Conservation (phyloP, 176 grass and related monocot genomes). For the Aegilops speltoides region DNA sequence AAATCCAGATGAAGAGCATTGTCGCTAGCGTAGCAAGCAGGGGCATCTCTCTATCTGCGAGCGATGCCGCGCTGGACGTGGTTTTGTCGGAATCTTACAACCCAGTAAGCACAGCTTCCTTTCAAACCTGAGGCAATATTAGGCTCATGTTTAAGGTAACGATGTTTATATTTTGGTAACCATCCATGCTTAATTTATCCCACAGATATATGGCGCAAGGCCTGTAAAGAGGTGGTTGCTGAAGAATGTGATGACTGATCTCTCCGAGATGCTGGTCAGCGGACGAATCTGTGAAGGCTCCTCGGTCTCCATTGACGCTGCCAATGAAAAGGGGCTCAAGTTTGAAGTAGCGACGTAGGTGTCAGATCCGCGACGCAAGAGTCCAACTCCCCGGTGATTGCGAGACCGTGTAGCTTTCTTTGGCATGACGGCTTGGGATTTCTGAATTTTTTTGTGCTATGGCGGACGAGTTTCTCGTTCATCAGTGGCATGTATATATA, state of each 20-base stretch:
- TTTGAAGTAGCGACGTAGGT: background rate
- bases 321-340: background rate
- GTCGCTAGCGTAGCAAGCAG: background rate
- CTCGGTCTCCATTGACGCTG: background rate
- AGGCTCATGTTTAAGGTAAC: background rate
- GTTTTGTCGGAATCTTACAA: background rate
- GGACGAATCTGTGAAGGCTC: background rate
- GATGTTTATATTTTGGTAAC: background rate
- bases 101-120: background rate
- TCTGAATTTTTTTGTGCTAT: background rate
- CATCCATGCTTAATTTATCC: background rate
- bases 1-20: background rate
- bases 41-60: background rate
- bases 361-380: background rate
- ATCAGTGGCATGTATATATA: background rate
- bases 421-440: background rate
- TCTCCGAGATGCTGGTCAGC: background rate
- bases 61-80: background rate
- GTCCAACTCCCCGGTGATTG: background rate
- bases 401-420: background rate
- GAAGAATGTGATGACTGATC: background rate
- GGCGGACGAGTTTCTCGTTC: background rate
- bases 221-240: background rate
- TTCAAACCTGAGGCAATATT: background rate
- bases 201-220: background rate